Evolutionary conservation across 108 stramenopile genomes (phyloP), one percentile per base, ranked within the genome.

Genomic region (Discostella stelligeroides): DNA sequence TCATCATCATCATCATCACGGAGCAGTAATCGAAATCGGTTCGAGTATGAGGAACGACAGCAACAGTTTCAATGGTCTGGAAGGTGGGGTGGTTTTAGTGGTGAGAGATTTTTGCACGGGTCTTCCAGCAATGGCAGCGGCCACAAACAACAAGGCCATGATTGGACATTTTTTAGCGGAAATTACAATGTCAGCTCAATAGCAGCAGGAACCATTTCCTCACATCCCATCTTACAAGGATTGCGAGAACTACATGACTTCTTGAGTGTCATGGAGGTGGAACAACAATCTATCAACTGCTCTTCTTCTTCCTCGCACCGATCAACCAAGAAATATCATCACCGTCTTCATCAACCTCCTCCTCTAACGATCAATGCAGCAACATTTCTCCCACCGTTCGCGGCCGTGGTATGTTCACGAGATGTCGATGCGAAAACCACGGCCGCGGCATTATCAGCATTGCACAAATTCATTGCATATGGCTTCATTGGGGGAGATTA

Each of bases 381-480:
- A 18, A 55, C 79, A 14, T 92, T 89, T 56, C 59, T 92, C 24
- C 30, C 83, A 49, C 92, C 91, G 38, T 92, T 92, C 82, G 86
- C 87, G 42, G 68, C 64, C 17, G 87, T 84, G n/a, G 82, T 92
- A 27, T 60, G 76, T 10, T 66, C 68, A 11, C 62, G 78, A 9
- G 88, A 92, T 56, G 83, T 88, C 48, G 79, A 82, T 25, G 88
- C 89, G 4, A 70, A 64, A 25, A 85, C 89, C 24, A 90, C 89
- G 6, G 89, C 87, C 2, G 86, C 84, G 25, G 85, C 86, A 11
- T 72, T 92, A 63, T 75, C 78, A 12, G 76, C 89, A 24, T 62
- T 92, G 43, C 88, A 89, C 69, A 92, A 88, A 66, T 92, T 92
- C 50, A 66, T 92, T 7, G 81, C 88, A 11, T 90, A 92, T 65